A percentile compares a stretch with the other conserved stretches of the same genome.
Evolutionary conservation across 371 early-diverging fungal genomes (phyloP).

Genomic region (Globomyces sp.): DNA sequence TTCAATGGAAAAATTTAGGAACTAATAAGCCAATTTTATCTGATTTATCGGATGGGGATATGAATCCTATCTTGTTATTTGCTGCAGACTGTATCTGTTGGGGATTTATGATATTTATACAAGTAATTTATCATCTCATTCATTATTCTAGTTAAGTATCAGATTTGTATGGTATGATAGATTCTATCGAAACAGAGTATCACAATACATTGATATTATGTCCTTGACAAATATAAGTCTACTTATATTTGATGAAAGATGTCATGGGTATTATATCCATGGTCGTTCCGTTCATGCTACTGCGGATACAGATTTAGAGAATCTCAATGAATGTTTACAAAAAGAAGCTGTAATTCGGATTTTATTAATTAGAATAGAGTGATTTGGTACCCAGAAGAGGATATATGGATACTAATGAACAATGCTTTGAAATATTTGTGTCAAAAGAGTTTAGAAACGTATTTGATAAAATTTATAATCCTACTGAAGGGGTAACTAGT

Average conservation of each 20-base stretch:
- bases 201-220: conserved; percentile 48
- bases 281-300: conserved; percentile 48
- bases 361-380: conserved; percentile 21
- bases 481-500: background rate
- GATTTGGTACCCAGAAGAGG: conserved; percentile 54
- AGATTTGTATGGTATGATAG: conserved; percentile 37
- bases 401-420: conserved; percentile 46
- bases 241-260: conserved; percentile 46
- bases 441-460: conserved; percentile 33
- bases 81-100: conserved; percentile 36
- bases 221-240: conserved; percentile 49
- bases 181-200: conserved; percentile 42
- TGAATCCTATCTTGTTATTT: conserved; percentile 43
- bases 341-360: conserved; percentile 40
- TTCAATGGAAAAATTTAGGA: conserved; percentile 33
- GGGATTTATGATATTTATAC: conserved; percentile 31
- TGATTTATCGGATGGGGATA: conserved; percentile 31
- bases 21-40: conserved; percentile 37
- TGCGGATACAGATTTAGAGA: conserved; percentile 46
- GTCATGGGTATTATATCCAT: conserved; percentile 58
- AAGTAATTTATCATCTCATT: conserved; percentile 24
- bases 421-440: conserved; percentile 48
- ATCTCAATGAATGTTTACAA: conserved; percentile 38
- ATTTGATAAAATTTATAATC: conserved; percentile 42
- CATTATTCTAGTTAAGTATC: conserved; percentile 21